These are phyloP conservation scores for Onygena corvina DNA, from an alignment of 2,329 filamentous ascomycete genomes.

Conservation along the genomic window DNA sequence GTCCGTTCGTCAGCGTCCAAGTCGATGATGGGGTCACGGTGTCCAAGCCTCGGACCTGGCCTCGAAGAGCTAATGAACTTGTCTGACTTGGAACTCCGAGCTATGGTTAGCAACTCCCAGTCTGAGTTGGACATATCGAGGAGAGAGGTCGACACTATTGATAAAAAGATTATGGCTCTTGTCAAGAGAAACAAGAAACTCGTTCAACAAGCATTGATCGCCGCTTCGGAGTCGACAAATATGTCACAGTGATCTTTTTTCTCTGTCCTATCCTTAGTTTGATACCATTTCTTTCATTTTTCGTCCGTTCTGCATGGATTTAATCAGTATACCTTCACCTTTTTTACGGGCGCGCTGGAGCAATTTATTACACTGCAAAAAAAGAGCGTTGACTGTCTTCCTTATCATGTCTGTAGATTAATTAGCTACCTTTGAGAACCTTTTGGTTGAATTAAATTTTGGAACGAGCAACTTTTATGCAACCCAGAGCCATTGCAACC, in stretches of 20 bases:
- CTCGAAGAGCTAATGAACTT: constrained; percentile 34
- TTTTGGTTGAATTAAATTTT: no score
- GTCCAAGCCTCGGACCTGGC: constrained; percentile 23
- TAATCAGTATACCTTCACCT: no score
- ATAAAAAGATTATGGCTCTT: constrained; percentile 33
- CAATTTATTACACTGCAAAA: no score
- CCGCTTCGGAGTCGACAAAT: constrained; percentile 18
- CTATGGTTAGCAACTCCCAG: constrained; percentile 31
- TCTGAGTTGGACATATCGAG: constrained; percentile 62
- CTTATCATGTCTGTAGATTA: no score
- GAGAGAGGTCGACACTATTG: constrained; percentile 48
- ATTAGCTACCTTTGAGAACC: no score
- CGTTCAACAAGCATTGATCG: constrained; percentile 30
- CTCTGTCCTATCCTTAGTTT: no score
- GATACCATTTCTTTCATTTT: not conserved
- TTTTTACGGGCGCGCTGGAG: no score
- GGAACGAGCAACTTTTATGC: no score
- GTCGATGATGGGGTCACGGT: constrained; percentile 23
- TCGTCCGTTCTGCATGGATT: not conserved
- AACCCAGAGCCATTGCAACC: no score
- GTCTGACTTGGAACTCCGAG: constrained; percentile 31
- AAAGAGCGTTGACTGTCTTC: no score
- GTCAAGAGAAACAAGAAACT: constrained; percentile 35
- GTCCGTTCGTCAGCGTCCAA: constrained; percentile 24
- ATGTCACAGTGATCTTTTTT: not conserved